Conservation (phyloP, 2,329 filamentous ascomycete genomes). For the Xylariaceae sp. region DNA sequence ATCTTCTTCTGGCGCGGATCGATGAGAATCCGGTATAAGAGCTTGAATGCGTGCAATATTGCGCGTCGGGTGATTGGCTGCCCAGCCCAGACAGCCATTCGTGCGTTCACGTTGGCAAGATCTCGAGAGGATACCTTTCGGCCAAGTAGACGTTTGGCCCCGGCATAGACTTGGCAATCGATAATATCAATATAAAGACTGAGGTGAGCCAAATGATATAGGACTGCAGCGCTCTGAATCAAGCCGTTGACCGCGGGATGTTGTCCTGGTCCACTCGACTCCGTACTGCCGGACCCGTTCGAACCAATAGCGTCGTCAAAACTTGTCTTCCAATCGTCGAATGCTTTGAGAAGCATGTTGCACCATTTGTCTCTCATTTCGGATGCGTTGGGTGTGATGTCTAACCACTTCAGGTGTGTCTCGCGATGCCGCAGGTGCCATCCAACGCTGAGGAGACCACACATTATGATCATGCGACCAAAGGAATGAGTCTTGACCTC, state of each 20-base stretch:
- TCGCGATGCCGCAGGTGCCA: constrained; percentile 90
- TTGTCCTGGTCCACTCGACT: constrained; percentile 37
- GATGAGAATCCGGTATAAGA: constrained; percentile 70
- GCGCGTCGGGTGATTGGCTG: constrained; percentile 72
- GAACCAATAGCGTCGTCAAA: constrained; percentile 64
- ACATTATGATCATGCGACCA: constrained; percentile 85
- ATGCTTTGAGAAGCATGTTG: constrained; percentile 67
- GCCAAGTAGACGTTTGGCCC: constrained; percentile 70
- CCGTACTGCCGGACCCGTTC: constrained; percentile 33
- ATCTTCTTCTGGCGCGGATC: constrained; percentile 38
- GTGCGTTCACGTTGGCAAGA: constrained; percentile 63
- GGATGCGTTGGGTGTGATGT: constrained; percentile 56
- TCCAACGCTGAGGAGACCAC: constrained; percentile 79
- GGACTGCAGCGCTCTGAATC: constrained; percentile 71
- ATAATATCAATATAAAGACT: constrained; percentile 83
- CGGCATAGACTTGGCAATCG: constrained; percentile 84
- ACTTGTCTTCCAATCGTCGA: constrained; percentile 81
- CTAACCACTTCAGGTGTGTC: constrained; percentile 75
- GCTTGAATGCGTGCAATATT: constrained; percentile 76
- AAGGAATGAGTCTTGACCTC: constrained; percentile 82
- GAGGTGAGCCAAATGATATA: constrained; percentile 86
- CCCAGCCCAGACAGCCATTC: constrained; percentile 76
- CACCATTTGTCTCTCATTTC: constrained; percentile 70
- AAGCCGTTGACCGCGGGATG: constrained; percentile 55
- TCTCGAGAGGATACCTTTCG: constrained; percentile 73